Base-by-base conservation (phyloP, 2,329 filamentous ascomycete species). In the Colletotrichum eleusines region DNA sequence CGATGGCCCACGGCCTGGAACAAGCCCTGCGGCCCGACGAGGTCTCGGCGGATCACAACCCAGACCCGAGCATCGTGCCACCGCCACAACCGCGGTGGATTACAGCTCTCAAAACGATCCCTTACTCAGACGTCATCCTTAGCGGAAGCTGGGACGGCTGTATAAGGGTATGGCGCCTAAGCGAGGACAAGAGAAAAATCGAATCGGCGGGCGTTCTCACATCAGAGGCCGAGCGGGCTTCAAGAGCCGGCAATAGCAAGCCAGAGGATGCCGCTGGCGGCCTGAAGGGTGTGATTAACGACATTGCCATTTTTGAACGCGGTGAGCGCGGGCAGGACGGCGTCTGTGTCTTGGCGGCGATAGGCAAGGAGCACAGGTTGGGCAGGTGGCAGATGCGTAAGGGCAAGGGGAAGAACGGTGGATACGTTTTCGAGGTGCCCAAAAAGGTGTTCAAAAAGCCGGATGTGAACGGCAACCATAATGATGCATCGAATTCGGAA, bases 61-160 rank as follows among this genome's bases (percentile, higher is more conserved):
- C 91, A 1, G 86, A 89, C 66, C 84, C 85, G 2, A 83, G 85
- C n/a, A 84, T 87, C 14, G 84, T 92, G 57, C 85, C 91, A 53
- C 83, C 87, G 28, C 89, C 91, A 1, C 88, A 91, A 74, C 93
- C 96, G 5, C 88, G 95, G 78, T 97, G 93, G 87, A 96, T 99
- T 79, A 99, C 96, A 1, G 95, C 95, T 7, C 84, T 99, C 53
- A 87, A 91, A 59, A 92, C 94, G 0, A 87, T 99, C 59, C 95
- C 96, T 0, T 98, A 95, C 80, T 95, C 94, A 6, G 94, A 99
- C 77, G 84, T 97, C 61, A 89, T 99, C 67, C 85, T 99, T 61
- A 97, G 91, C 74, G 96, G 95, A 40, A 97, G 94, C 81, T 99
- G 95, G 95, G 96, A 97, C 78, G 96, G 96, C 2, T 90, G 89